Evolutionary conservation across 352 stramenopile genomes (phyloP).

Genomic region (Phytophthora cajani): DNA sequence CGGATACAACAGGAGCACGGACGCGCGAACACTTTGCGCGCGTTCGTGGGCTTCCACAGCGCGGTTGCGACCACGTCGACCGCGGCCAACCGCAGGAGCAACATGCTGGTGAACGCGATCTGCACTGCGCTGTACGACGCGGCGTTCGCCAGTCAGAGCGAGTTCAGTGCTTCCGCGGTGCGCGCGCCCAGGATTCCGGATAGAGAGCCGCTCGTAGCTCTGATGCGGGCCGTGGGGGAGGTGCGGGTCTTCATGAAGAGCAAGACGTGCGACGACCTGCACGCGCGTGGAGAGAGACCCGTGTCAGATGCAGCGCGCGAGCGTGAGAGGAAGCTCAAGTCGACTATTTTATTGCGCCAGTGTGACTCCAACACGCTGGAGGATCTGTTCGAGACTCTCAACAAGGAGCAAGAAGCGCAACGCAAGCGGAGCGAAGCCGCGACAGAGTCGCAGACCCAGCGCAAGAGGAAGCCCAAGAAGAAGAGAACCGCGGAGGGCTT

Average conservation of each 20-base stretch:
- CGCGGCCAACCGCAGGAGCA: slow-evolving; percentile 30
- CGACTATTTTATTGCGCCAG: slow-evolving; percentile 51
- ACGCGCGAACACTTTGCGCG: slow-evolving; percentile 66
- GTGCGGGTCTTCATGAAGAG: slow-evolving; percentile 72
- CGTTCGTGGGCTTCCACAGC: slow-evolving; percentile 77
- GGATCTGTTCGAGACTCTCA: slow-evolving; percentile 64
- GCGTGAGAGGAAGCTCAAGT: slow-evolving; percentile 22
- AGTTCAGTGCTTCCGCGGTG: slow-evolving; percentile 8
- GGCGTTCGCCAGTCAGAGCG: slow-evolving; percentile 12
- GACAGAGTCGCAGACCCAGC: slow-evolving; percentile 13
- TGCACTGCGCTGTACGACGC: slow-evolving; percentile 40
- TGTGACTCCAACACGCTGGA: slow-evolving; percentile 64
- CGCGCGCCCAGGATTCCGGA: slow-evolving; percentile 36
- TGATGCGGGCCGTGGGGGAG: slow-evolving; percentile 51
- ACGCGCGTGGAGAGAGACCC: slow-evolving; percentile 57
- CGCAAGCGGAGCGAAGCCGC: slow-evolving; percentile 14
- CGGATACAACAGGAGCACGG: slow-evolving; percentile 48
- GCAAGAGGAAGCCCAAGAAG: slow-evolving; percentile 39
- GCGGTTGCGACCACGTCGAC: slow-evolving; percentile 50
- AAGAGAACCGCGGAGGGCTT: slow-evolving; percentile 31
- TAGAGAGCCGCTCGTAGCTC: slow-evolving; percentile 53
- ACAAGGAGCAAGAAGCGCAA: slow-evolving; percentile 34
- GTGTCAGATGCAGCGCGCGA: slow-evolving; percentile 19
- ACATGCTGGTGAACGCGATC: slow-evolving; percentile 42
- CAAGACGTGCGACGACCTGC: slow-evolving; percentile 60